Conservation (phyloP, 1,284 basidiomycete species). For the Ustilago xerochloae region DNA sequence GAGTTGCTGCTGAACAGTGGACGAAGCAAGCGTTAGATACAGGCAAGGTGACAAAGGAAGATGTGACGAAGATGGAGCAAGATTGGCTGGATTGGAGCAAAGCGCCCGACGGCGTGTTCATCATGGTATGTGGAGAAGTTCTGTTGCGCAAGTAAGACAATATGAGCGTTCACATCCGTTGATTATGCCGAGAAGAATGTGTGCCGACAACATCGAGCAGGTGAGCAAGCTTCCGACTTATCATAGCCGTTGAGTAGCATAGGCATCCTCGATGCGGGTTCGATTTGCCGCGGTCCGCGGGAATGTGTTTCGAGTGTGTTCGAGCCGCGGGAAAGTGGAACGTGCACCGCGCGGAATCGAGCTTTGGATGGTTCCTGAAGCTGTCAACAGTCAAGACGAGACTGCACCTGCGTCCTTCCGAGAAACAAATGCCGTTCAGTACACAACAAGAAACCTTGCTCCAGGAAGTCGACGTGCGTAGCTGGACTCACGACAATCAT, state of each 20-base stretch:
- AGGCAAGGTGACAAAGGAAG: slow-evolving; percentile 4
- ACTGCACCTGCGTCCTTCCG: no score
- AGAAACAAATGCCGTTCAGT: no score
- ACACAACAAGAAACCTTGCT: no score
- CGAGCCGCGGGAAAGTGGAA: not conserved
- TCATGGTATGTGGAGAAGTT: slow-evolving; percentile 38
- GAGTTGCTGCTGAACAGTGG: slow-evolving; percentile 22
- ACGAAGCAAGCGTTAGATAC: slow-evolving; percentile 25
- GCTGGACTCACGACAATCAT: no score
- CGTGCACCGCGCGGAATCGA: not conserved
- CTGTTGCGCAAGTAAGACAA: slow-evolving; percentile 25
- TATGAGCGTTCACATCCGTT: no score
- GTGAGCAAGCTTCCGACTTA: no score
- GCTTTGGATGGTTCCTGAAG: no score
- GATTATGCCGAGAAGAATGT: not conserved
- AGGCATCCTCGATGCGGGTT: no score
- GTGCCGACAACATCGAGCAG: not conserved
- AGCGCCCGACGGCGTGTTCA: slow-evolving; percentile 16
- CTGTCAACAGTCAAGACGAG: no score
- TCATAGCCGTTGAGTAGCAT: no score
- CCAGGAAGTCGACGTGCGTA: no score
- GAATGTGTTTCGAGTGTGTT: not conserved
- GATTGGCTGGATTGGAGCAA: slow-evolving; percentile 30
- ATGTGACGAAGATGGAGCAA: slow-evolving; percentile 17
- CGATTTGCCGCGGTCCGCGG: not conserved